Conservation (phyloP, 2,329 filamentous ascomycete species). For the Penicillium brasilianum region DNA sequence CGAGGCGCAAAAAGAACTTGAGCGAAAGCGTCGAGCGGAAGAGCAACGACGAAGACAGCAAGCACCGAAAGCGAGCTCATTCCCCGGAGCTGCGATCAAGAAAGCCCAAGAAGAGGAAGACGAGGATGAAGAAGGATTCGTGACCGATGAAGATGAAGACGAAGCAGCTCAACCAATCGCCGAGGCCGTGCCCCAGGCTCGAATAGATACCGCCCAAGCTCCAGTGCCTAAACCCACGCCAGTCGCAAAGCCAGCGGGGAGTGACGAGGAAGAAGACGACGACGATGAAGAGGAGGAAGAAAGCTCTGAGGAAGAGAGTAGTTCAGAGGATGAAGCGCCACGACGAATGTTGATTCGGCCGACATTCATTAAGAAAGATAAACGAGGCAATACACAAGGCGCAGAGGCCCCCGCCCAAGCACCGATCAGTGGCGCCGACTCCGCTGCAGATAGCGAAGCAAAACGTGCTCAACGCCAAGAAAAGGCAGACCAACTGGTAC, state of each 20-base stretch:
- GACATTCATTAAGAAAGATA: constrained; percentile 69
- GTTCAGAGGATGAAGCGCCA: constrained; percentile 63
- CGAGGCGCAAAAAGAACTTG: constrained; percentile 63
- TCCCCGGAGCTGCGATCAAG: constrained; percentile 39
- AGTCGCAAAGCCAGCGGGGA: constrained; percentile 38
- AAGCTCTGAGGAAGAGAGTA: constrained; percentile 58
- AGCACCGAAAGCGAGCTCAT: constrained; percentile 50
- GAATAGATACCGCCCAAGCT: constrained; percentile 21
- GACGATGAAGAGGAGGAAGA: constrained; percentile 50
- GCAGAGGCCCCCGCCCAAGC: constrained; percentile 26
- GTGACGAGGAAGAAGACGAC: constrained; percentile 60
- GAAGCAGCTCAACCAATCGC: constrained; percentile 24
- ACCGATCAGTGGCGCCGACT: constrained; percentile 31
- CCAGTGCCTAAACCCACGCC: constrained; percentile 25
- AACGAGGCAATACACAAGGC: constrained; percentile 54
- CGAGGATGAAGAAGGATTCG: constrained; percentile 63
- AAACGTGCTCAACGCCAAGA: constrained; percentile 64
- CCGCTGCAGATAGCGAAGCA: constrained; percentile 50
- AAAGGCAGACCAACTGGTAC: constrained; percentile 77
- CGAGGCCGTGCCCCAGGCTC: constrained; percentile 23
- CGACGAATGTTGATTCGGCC: constrained; percentile 65
- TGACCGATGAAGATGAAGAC: constrained; percentile 58
- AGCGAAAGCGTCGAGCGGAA: constrained; percentile 43
- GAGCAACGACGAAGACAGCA: constrained; percentile 50
- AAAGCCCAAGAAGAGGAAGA: constrained; percentile 42